phyloP scores from a whole-genome alignment of 176 grass and related monocot species.

The Carex cristatella region DNA sequence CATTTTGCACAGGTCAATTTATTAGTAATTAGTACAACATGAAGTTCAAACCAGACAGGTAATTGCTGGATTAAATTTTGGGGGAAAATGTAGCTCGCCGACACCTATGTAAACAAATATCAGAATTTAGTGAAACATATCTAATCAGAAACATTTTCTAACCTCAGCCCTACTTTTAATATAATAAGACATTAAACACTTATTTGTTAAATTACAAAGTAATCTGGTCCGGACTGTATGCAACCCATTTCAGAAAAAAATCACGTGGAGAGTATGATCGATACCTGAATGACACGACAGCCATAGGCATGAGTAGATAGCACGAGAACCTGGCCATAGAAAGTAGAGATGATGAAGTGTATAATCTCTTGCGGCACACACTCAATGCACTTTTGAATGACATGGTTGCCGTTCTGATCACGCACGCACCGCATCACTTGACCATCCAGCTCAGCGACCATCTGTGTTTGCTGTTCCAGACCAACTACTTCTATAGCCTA shows the following conservation, averaged over 20 bases:
- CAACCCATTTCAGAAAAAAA: constrained; percentile 4
- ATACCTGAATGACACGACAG: constrained; percentile 35
- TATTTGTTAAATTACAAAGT: background rate
- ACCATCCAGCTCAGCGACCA: constrained; percentile 25
- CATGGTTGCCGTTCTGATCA: constrained; percentile 44
- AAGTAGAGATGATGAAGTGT: constrained; percentile 35
- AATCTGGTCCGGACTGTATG: background rate
- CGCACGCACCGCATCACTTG: constrained; percentile 10
- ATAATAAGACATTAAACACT: background rate
- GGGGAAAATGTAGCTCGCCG: background rate
- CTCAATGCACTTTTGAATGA: constrained; percentile 41
- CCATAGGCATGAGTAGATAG: constrained; percentile 37
- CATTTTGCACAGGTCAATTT: background rate
- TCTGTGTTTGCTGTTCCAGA: constrained; percentile 22
- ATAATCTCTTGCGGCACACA: constrained; percentile 26
- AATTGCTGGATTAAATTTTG: background rate
- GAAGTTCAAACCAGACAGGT: background rate
- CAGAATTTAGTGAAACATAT: background rate
- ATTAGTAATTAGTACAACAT: background rate
- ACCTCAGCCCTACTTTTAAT: background rate
- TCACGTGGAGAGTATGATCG: background rate
- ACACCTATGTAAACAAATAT: background rate
- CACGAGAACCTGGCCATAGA: constrained; percentile 23
- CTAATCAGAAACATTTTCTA: background rate
- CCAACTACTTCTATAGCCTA: constrained; percentile 37